Conservation (phyloP, 176 grass and related monocot genomes). For the Oryza rufipogon region DNA sequence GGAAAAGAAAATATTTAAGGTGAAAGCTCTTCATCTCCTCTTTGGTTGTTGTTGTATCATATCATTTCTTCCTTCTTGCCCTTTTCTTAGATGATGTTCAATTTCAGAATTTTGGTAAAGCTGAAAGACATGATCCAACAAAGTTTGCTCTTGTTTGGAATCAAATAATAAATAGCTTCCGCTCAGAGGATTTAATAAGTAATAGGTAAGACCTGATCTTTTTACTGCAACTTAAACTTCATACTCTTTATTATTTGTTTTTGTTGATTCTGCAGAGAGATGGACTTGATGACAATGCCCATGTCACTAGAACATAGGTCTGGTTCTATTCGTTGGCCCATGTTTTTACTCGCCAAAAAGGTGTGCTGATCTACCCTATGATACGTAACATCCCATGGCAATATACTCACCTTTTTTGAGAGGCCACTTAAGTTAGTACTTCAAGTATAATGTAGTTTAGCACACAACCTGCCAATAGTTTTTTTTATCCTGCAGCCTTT, state of each 20-base stretch:
- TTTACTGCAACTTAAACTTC: constrained; percentile 20
- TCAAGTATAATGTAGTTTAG: neutral
- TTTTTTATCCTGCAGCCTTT: neutral
- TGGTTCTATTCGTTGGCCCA: constrained; percentile 72
- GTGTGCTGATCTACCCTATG: constrained; percentile 50
- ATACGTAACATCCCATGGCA: neutral
- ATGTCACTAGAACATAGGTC: constrained; percentile 57
- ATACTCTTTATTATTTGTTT: constrained; percentile 20
- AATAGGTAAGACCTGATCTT: constrained; percentile 59
- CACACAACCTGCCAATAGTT: neutral
- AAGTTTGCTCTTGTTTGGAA: constrained; percentile 94
- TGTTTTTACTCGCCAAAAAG: constrained; percentile 94
- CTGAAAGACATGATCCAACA: constrained; percentile 67
- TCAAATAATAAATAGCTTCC: constrained; percentile 83
- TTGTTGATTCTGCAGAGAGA: constrained; percentile 65
- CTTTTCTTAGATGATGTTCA: constrained; percentile 34
- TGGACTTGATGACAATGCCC: constrained; percentile 96
- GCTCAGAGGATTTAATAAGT: constrained; percentile 87
- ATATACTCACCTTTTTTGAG: constrained; percentile 4
- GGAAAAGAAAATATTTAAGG: constrained; percentile 87
- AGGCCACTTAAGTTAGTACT: neutral
- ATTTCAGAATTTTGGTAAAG: constrained; percentile 64
- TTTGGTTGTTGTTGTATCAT: constrained; percentile 22
- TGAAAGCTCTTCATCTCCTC: constrained; percentile 41
- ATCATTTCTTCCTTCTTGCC: neutral